Evolutionary conservation across 2,329 filamentous ascomycete genomes (phyloP).

Genomic region (Hymenoscyphus fraxineus): DNA sequence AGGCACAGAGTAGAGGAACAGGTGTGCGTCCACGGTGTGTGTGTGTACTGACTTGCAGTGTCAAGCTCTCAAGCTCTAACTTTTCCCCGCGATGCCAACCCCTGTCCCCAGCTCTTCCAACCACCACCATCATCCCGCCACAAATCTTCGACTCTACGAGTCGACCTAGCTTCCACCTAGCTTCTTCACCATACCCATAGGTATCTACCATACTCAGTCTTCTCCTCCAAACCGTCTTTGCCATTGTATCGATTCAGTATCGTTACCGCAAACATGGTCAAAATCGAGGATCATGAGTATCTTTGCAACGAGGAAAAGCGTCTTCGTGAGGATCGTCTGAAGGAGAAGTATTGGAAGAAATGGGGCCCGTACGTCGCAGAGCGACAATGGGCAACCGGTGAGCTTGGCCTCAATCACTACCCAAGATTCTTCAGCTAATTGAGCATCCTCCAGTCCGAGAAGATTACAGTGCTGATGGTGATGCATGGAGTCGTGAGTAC

Average conservation of each 20-base stretch:
- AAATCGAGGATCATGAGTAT: constrained; percentile 83
- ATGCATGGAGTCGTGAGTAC: constrained; percentile 89
- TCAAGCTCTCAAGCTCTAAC: too few species aligned
- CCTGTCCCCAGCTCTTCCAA: too few species aligned
- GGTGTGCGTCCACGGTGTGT: too few species aligned
- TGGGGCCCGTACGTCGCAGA: constrained; percentile 95
- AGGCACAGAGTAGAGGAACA: background rate
- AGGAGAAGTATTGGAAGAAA: constrained; percentile 93
- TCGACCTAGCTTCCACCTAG: background rate
- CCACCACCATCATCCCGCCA: too few species aligned
- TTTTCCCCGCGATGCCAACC: too few species aligned
- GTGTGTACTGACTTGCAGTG: too few species aligned
- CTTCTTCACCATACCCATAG: background rate
- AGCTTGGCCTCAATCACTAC: background rate
- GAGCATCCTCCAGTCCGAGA: constrained; percentile 63
- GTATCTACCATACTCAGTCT: background rate
- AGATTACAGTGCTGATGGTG: constrained; percentile 85
- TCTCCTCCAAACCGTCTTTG: background rate
- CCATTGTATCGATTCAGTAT: background rate
- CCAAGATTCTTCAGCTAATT: constrained; percentile 10
- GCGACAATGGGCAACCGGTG: constrained; percentile 92
- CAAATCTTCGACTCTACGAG: too few species aligned
- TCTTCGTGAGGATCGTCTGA: constrained; percentile 78
- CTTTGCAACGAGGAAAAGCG: constrained; percentile 88
- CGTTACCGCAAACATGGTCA: constrained; percentile 66